Conservation (phyloP, 2,329 filamentous ascomycete species). For the Aspergillus fumigatiaffinis region DNA sequence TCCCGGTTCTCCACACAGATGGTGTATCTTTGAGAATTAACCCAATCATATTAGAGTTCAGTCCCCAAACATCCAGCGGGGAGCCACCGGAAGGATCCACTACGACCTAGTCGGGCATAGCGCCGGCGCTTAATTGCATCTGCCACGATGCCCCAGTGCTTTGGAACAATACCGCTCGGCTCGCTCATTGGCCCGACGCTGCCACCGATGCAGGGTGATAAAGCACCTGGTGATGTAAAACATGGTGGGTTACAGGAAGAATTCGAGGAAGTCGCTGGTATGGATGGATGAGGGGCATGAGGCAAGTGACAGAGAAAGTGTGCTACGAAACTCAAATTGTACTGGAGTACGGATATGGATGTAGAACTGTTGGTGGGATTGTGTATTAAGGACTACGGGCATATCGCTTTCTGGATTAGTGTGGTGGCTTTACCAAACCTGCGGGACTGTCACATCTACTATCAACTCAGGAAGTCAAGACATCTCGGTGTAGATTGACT, state of each 20-base stretch:
- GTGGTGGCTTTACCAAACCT: neutral
- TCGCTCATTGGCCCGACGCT: conserved; percentile 8
- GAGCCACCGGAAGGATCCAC: conserved; percentile 1
- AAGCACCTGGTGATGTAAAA: neutral
- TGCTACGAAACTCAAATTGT: neutral
- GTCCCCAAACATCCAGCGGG: neutral
- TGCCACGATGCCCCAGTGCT: conserved; percentile 9
- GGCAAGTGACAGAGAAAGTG: neutral
- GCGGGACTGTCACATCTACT: neutral
- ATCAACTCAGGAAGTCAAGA: neutral
- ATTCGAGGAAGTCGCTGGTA: neutral
- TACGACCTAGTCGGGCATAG: conserved; percentile 4
- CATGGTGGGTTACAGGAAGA: neutral
- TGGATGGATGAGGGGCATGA: neutral
- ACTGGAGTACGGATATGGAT: no score
- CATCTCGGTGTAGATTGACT: neutral
- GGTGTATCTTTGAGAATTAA: neutral
- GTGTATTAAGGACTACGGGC: no score
- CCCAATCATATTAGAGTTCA: neutral
- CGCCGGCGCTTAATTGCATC: conserved; percentile 20
- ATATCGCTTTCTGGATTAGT: neutral
- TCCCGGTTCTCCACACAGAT: neutral
- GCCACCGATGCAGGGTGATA: conserved; percentile 4
- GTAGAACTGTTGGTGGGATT: no score
- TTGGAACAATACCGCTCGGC: conserved; percentile 3